Evolutionary conservation across 208 protist species (phyloP).

Genomic region (Wallacemonas rigidus): DNA sequence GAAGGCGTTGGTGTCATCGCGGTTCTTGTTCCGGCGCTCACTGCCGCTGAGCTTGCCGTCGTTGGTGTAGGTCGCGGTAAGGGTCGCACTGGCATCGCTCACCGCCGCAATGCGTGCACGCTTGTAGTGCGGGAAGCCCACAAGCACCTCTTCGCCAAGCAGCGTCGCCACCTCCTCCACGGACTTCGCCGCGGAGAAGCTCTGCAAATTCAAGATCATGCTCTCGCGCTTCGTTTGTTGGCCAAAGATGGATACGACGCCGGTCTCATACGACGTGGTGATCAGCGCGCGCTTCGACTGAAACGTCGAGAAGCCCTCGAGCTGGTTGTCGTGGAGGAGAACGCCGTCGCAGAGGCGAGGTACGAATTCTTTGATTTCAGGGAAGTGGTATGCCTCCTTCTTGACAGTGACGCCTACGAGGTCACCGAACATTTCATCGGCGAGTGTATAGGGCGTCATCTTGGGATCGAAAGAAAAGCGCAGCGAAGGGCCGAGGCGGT

Average conservation of each 20-base stretch:
- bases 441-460: conserved; percentile 52
- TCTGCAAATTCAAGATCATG: conserved; percentile 60
- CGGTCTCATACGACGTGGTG: conserved; percentile 47
- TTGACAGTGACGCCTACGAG: conserved; percentile 57
- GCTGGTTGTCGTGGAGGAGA: conserved; percentile 42
- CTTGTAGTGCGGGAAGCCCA: conserved; percentile 90
- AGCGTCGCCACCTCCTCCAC: conserved; percentile 44
- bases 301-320: conserved; percentile 85
- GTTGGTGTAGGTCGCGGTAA: conserved; percentile 53
- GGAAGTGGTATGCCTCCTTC: conserved; percentile 59
- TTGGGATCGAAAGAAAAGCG: conserved; percentile 68
- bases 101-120: conserved; percentile 76
- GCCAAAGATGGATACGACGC: conserved; percentile 79
- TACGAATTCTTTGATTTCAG: conserved; percentile 44
- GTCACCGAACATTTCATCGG: conserved; percentile 60
- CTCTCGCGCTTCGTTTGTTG: conserved; percentile 70
- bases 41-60: conserved; percentile 64
- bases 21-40: conserved; percentile 58
- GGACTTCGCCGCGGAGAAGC: conserved; percentile 31
- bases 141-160: conserved; percentile 79
- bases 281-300: conserved; percentile 64
- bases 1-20: conserved; percentile 69
- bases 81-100: conserved; percentile 46
- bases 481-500: conserved; percentile 61
- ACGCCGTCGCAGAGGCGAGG: conserved; percentile 69